A percentile compares a stretch with the other conserved stretches of the same genome.
Conservation (phyloP, 1,139 yeast genomes). For the Candida pseudoviswanathii region DNA sequence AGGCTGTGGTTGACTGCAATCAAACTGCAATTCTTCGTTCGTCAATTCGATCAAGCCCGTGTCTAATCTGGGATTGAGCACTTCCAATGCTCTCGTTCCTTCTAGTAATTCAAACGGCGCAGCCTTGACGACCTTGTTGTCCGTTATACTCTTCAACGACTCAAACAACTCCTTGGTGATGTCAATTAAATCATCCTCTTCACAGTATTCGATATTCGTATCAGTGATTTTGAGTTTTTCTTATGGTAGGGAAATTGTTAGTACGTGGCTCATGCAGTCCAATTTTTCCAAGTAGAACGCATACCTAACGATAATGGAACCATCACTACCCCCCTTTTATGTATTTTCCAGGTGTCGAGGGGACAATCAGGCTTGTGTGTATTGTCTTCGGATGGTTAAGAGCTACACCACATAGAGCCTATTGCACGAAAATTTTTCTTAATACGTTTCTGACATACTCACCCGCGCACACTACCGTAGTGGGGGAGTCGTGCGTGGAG, state of each 20-base stretch:
- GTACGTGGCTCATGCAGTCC: background rate
- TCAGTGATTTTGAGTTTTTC: slow-evolving; percentile 9
- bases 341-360: too few species aligned
- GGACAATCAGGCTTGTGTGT: too few species aligned
- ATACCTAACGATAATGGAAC: slow-evolving; percentile 11
- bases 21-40: slow-evolving; percentile 41
- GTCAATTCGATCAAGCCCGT: slow-evolving; percentile 55
- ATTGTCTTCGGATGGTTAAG: background rate
- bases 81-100: slow-evolving; percentile 76
- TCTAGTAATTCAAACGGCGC: slow-evolving; percentile 61
- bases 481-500: background rate
- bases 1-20: slow-evolving; percentile 34
- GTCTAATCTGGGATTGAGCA: slow-evolving; percentile 61
- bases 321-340: slow-evolving; percentile 3
- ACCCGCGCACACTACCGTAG: background rate
- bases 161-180: slow-evolving; percentile 43
- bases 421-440: background rate
- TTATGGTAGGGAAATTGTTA: slow-evolving; percentile 2
- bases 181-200: slow-evolving; percentile 34
- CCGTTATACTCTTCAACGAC: slow-evolving; percentile 32
- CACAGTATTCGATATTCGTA: background rate
- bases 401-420: background rate
- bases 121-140: slow-evolving; percentile 52
- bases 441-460: background rate
- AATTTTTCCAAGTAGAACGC: background rate